Conservation (phyloP, 2,329 filamentous ascomycete species). For the Pseudonectria buxi region DNA sequence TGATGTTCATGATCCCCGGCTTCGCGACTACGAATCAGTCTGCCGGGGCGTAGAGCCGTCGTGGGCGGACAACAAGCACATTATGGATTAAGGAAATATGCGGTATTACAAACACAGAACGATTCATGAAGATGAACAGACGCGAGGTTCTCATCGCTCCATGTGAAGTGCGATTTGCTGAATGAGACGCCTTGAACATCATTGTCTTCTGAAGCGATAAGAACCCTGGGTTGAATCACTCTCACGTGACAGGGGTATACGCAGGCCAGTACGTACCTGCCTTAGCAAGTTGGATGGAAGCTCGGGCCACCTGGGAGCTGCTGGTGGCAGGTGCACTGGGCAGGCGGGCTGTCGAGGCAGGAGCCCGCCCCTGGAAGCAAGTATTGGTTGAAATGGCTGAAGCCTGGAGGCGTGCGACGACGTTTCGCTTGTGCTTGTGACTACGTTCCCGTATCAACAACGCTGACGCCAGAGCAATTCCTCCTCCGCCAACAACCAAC, state of each 20-base stretch:
- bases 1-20: constrained; percentile 45
- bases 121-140: too few relatives aligned
- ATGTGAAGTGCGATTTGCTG: too few relatives aligned
- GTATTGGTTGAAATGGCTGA: too few relatives aligned
- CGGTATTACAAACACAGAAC: too few relatives aligned
- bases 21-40: constrained; percentile 68
- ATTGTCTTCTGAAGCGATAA: too few relatives aligned
- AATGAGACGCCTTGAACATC: too few relatives aligned
- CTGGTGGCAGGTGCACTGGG: constrained; percentile 1
- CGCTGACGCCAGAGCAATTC: constrained; percentile 15
- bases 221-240: too few relatives aligned
- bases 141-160: too few relatives aligned
- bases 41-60: constrained; percentile 58
- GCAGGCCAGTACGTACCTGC: not conserved
- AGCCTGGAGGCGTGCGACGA: constrained; percentile 1
- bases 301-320: constrained; percentile 20
- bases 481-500: constrained; percentile 6
- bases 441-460: constrained; percentile 22
- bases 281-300: constrained; percentile 5
- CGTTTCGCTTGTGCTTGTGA: constrained; percentile 29
- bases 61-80: constrained; percentile 53
- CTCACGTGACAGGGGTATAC: too few relatives aligned
- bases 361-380: constrained; percentile 16
- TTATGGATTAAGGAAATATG: constrained; percentile 42
- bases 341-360: constrained; percentile 7